Evolutionary conservation across 2,329 filamentous ascomycete genomes (phyloP).

Genomic region (Fusarium poae): DNA sequence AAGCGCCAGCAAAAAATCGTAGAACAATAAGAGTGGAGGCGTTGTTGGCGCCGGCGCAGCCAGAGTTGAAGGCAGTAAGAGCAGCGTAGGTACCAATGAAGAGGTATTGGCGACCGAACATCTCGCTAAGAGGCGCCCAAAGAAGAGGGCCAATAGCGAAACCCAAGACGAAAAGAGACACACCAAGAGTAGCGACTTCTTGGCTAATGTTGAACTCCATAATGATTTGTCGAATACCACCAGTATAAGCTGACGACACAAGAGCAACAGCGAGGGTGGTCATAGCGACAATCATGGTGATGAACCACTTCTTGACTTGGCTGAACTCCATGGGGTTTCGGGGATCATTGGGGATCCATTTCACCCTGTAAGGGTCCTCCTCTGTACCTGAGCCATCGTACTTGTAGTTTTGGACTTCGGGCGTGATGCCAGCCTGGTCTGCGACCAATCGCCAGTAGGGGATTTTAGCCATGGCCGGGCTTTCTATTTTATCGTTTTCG

Average conservation of each 20-base stretch:
- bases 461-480: conserved; percentile 32
- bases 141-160: conserved; percentile 76
- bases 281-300: conserved; percentile 38
- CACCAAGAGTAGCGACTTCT: conserved; percentile 38
- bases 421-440: conserved; percentile 38
- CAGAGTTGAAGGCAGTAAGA: conserved; percentile 81
- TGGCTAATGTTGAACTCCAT: conserved; percentile 38
- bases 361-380: conserved; percentile 37
- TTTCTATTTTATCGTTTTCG: conserved; percentile 34
- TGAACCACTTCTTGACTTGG: conserved; percentile 38
- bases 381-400: conserved; percentile 40
- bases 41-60: conserved; percentile 79
- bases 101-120: conserved; percentile 76
- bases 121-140: conserved; percentile 81
- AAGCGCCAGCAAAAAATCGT: conserved; percentile 80
- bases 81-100: conserved; percentile 68
- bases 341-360: conserved; percentile 42
- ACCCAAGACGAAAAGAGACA: conserved; percentile 40
- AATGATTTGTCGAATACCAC: conserved; percentile 35
- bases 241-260: conserved; percentile 38
- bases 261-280: conserved; percentile 38
- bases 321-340: conserved; percentile 38
- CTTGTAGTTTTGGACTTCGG: conserved; percentile 37
- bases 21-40: conserved; percentile 78
- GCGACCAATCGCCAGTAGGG: conserved; percentile 40